Base-by-base conservation (phyloP, 2,329 filamentous ascomycete genomes). In the Emmonsiellopsis sp. region DNA sequence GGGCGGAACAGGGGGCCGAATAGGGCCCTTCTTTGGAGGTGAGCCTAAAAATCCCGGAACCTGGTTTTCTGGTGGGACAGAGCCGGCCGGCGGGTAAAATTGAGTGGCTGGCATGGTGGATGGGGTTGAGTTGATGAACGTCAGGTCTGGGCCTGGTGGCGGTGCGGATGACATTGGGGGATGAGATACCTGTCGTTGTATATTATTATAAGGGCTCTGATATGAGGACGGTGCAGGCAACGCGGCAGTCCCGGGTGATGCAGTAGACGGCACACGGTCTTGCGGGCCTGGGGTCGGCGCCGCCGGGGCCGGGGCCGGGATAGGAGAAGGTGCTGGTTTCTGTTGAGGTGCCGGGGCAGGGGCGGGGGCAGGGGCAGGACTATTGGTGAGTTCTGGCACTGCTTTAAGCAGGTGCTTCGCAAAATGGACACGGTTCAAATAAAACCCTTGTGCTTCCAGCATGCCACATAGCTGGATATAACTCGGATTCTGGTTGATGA, bases 391-490 rank as follows among this genome's bases (percentile, higher is more conserved):
- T 52, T 63, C 60, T 13, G 65, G 65, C 13, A 68, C 61, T 48
- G 59, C 60, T 47, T 58, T 62, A 34, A 68, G 68, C 13, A 83
- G 62, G 56, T 71, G 72, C 56, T 75, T 71, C 9, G 80, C 80
- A 58, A 83, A 77, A 0, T 70, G 65, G 5, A 76, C 73, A 52
- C 78, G 70, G 56, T 82, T 75, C 36, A 83, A 68, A 34, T 63
- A 68, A 13, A 80, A 65, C 0, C 75, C 76, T 58, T 70, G 70
- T 1, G 58, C 61, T 56, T 83, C 80, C 5, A 83, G 63, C 45
- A 70, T 68, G 55, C 78, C 72, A 59, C 80, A 83, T 2, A 83
- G 64, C 49, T 78, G 71, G 55, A 75, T 73, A 56, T 82, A 83
- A 2, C 73, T 78, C 2, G 79, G 78, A 57, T 82, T 81, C 6